phyloP scores from a whole-genome alignment of 2,329 filamentous ascomycete genomes.

The Apiospora rasikravindrae region DNA sequence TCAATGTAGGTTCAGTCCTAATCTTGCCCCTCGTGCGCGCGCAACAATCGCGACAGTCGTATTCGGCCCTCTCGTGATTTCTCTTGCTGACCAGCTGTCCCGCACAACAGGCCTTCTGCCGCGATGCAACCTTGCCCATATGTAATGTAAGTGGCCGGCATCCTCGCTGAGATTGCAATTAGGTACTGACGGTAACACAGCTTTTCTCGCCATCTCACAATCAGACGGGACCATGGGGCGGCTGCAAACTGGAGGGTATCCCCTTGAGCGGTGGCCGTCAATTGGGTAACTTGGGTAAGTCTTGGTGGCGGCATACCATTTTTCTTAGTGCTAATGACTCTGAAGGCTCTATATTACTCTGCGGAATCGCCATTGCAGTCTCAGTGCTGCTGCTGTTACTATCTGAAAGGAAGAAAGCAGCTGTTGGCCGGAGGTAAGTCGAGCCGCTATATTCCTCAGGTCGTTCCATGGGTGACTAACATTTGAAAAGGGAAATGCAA shows the following conservation, averaged over 20 bases:
- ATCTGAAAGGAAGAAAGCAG: constrained; percentile 89
- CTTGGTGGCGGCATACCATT: background rate
- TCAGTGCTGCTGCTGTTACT: constrained; percentile 73
- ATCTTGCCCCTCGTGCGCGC: background rate
- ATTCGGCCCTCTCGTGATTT: background rate
- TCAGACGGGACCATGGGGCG: constrained; percentile 65
- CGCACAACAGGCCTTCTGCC: constrained; percentile 73
- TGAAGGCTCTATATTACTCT: constrained; percentile 84
- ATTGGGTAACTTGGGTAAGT: constrained; percentile 82
- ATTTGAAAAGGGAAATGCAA: constrained; percentile 82
- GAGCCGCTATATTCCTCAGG: too few relatives aligned
- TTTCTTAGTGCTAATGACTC: background rate
- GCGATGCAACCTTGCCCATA: constrained; percentile 80
- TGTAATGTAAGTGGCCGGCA: constrained; percentile 73
- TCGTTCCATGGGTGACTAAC: constrained; percentile 27
- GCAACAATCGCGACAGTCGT: background rate
- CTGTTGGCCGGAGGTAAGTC: constrained; percentile 85
- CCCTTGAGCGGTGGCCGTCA: constrained; percentile 66
- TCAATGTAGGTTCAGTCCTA: constrained; percentile 51
- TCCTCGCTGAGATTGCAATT: constrained; percentile 27
- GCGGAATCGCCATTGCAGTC: constrained; percentile 74
- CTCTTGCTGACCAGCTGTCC: constrained; percentile 30
- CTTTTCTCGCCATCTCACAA: constrained; percentile 66
- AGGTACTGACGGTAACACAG: constrained; percentile 44
- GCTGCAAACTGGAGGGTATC: constrained; percentile 80